These are phyloP conservation scores for Boletus sensibilis DNA, from an alignment of 768 basidiomycete genomes.

Conservation along the genomic window DNA sequence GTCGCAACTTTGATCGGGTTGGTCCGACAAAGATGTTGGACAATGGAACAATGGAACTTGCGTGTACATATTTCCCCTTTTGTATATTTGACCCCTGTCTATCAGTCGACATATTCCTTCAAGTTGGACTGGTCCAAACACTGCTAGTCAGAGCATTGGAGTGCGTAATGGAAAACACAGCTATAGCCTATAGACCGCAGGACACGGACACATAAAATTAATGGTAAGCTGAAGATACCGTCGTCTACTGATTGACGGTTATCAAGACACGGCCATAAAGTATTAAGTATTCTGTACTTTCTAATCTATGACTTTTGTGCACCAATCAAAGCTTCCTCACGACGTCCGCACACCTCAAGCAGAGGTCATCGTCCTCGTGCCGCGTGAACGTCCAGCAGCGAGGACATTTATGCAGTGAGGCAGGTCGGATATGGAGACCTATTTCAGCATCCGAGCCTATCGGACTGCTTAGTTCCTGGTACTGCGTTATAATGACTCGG, in stretches of 20 bases:
- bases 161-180: too few relatives aligned
- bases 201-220: too few relatives aligned
- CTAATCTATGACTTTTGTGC: neutral
- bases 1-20: neutral
- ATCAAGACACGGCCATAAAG: neutral
- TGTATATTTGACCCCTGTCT: constrained; percentile 13
- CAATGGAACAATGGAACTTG: constrained; percentile 5
- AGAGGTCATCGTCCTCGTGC: constrained; percentile 49
- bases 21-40: too few relatives aligned
- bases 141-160: too few relatives aligned
- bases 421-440: constrained; percentile 58
- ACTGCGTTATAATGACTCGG: neutral
- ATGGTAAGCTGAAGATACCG: too few relatives aligned
- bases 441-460: constrained; percentile 27
- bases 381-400: constrained; percentile 87
- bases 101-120: too few relatives aligned
- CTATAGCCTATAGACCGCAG: too few relatives aligned
- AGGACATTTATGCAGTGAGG: constrained; percentile 71
- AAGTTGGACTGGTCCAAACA: too few relatives aligned
- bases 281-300: neutral
- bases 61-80: constrained; percentile 6
- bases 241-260: neutral
- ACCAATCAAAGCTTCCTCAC: constrained; percentile 11
- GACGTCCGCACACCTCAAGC: constrained; percentile 55
- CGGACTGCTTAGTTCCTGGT: neutral